phyloP scores from a whole-genome alignment of 306 rosid species.

The Crotalaria pallida region DNA sequence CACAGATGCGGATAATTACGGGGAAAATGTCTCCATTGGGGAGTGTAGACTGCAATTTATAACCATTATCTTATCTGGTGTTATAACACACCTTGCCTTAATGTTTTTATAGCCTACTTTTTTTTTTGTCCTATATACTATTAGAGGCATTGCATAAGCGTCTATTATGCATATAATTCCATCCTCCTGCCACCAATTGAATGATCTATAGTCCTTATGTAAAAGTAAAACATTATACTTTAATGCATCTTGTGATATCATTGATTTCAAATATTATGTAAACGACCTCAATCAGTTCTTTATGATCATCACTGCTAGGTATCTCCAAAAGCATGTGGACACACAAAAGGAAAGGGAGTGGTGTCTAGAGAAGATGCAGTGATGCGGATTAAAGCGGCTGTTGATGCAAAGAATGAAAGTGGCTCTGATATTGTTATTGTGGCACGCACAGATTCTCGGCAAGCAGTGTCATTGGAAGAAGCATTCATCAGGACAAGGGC shows the following conservation, averaged over 20 bases:
- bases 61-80: background rate
- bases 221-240: background rate
- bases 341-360: slow-evolving; percentile 80
- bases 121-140: background rate
- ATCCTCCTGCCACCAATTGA: background rate
- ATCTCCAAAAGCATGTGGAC: slow-evolving; percentile 90
- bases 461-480: slow-evolving; percentile 77
- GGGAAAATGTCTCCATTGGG: no score
- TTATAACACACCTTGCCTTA: background rate
- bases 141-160: background rate
- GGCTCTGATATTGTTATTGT: slow-evolving; percentile 84
- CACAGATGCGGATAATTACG: no score
- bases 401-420: slow-evolving; percentile 77
- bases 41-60: no score
- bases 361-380: slow-evolving; percentile 76
- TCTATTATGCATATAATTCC: background rate
- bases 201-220: background rate
- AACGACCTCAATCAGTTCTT: background rate
- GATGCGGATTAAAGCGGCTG: slow-evolving; percentile 68
- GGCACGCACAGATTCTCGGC: slow-evolving; percentile 87
- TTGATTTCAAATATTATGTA: background rate
- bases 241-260: background rate
- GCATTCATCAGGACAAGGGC: slow-evolving; percentile 68
- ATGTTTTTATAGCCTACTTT: background rate
- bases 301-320: slow-evolving; percentile 34